phyloP scores from a whole-genome alignment of 2,329 filamentous ascomycete genomes.

The Penicillium sp. region DNA sequence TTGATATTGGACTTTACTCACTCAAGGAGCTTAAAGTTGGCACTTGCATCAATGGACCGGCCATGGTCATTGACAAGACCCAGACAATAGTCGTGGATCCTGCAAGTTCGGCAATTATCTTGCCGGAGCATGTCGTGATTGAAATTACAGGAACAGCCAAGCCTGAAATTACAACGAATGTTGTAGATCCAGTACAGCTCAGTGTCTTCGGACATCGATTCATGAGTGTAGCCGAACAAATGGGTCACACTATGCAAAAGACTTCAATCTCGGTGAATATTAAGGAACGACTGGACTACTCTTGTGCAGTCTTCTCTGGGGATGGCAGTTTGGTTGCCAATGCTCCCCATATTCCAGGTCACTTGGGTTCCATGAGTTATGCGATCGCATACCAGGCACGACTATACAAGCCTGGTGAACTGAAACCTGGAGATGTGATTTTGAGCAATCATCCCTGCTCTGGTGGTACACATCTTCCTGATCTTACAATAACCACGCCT shows the following conservation, averaged over 20 bases:
- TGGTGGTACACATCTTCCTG: slow-evolving; percentile 75
- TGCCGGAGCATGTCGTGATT: slow-evolving; percentile 38
- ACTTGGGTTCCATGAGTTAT: slow-evolving; percentile 71
- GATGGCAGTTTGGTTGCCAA: slow-evolving; percentile 66
- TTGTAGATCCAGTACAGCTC: slow-evolving; percentile 72
- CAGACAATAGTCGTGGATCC: slow-evolving; percentile 57
- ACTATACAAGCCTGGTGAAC: slow-evolving; percentile 59
- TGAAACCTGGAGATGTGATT: slow-evolving; percentile 70
- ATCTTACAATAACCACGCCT: slow-evolving; percentile 73
- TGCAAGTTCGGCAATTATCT: slow-evolving; percentile 26
- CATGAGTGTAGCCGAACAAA: slow-evolving; percentile 82
- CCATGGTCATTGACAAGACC: slow-evolving; percentile 58
- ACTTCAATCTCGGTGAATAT: slow-evolving; percentile 72
- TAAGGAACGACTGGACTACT: slow-evolving; percentile 81
- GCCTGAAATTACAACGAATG: slow-evolving; percentile 40
- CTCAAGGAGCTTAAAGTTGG: slow-evolving; percentile 25
- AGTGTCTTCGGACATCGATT: slow-evolving; percentile 78
- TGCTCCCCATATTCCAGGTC: slow-evolving; percentile 73
- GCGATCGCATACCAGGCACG: slow-evolving; percentile 72
- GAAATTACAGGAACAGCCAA: slow-evolving; percentile 26
- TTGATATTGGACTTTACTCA: slow-evolving; percentile 27
- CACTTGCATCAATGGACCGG: slow-evolving; percentile 31
- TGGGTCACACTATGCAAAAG: slow-evolving; percentile 75
- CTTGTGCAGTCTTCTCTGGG: slow-evolving; percentile 73
- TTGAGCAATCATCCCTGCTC: slow-evolving; percentile 71